A percentile compares a stretch with the other conserved stretches of the same genome.
phyloP scores from a whole-genome alignment of 2,329 filamentous ascomycete genomes.

The Fusarium palustre region DNA sequence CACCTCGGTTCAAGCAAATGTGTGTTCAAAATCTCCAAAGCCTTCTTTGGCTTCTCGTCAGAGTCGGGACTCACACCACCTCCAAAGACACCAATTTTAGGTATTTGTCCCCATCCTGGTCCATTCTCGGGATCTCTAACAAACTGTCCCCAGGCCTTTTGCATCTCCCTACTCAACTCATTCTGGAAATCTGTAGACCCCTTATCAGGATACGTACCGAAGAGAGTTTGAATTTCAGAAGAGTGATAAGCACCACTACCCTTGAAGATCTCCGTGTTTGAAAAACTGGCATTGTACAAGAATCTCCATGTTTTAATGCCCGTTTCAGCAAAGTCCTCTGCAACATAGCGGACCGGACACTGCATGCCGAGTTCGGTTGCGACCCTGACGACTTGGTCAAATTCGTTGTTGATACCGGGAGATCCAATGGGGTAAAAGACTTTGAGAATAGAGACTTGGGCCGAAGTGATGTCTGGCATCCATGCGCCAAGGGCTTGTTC shows the following conservation, averaged over 20 bases:
- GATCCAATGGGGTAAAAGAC: conserved; percentile 32
- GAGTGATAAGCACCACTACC: conserved; percentile 60
- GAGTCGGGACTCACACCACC: conserved; percentile 34
- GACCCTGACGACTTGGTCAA: conserved; percentile 33
- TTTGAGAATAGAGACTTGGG: conserved; percentile 16
- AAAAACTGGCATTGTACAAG: conserved; percentile 61
- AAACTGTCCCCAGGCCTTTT: conserved; percentile 48
- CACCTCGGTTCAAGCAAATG: conserved; percentile 28
- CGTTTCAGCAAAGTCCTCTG: conserved; percentile 48
- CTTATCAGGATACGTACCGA: conserved; percentile 50
- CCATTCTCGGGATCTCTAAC: conserved; percentile 44
- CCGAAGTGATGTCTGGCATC: neutral
- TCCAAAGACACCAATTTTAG: conserved; percentile 44
- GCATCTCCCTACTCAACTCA: conserved; percentile 40
- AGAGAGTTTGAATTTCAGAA: conserved; percentile 58
- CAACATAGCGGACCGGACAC: conserved; percentile 42
- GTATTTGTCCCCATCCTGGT: conserved; percentile 43
- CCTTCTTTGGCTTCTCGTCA: neutral
- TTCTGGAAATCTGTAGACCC: conserved; percentile 39
- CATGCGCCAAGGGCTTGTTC: conserved; percentile 1
- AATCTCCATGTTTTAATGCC: conserved; percentile 58
- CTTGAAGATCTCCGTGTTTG: conserved; percentile 56
- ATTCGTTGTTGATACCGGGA: conserved; percentile 30
- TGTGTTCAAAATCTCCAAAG: conserved; percentile 3
- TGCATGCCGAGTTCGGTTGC: conserved; percentile 40